Conservation (phyloP, 495 filamentous ascomycete genomes). For the Delitschia confertaspora region DNA sequence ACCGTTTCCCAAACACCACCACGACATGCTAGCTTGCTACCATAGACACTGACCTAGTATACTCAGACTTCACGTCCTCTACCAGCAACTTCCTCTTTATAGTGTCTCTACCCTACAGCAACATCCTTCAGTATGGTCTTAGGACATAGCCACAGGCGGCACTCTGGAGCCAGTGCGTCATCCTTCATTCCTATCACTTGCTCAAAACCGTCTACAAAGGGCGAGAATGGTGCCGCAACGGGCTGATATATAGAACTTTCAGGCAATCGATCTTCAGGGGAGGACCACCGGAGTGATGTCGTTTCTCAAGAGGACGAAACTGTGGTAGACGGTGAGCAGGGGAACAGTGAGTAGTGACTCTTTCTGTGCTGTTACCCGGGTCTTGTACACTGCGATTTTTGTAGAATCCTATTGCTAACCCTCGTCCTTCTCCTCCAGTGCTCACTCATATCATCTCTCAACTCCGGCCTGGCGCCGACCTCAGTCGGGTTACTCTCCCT, state of each 20-base stretch:
- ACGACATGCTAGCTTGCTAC: conserved; percentile 8
- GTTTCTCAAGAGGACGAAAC: conserved; percentile 62
- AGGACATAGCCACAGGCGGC: conserved; percentile 30
- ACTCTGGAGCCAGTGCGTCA: conserved; percentile 26
- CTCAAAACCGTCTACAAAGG: neutral
- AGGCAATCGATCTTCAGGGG: conserved; percentile 50
- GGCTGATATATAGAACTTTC: conserved; percentile 8
- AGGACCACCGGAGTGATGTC: conserved; percentile 38
- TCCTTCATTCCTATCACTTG: neutral
- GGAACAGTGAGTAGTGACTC: conserved; percentile 46
- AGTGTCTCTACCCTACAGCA: neutral
- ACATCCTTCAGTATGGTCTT: conserved; percentile 28
- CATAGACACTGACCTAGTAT: conserved; percentile 2
- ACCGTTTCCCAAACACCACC: neutral
- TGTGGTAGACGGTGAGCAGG: conserved; percentile 67
- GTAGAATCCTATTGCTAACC: conserved; percentile 11
- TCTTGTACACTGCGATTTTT: too few species aligned
- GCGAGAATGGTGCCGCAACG: neutral
- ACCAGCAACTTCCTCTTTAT: neutral
- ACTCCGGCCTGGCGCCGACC: conserved; percentile 86
- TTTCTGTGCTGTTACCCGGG: neutral
- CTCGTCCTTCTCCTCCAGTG: conserved; percentile 42
- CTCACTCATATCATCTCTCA: conserved; percentile 95
- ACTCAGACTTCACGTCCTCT: neutral
- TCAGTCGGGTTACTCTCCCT: conserved; percentile 87